Evolutionary conservation across 2,329 filamentous ascomycete genomes (phyloP), one percentile per base, ranked within the genome.

Genomic region (Lasiodiplodia hormozganensis): DNA sequence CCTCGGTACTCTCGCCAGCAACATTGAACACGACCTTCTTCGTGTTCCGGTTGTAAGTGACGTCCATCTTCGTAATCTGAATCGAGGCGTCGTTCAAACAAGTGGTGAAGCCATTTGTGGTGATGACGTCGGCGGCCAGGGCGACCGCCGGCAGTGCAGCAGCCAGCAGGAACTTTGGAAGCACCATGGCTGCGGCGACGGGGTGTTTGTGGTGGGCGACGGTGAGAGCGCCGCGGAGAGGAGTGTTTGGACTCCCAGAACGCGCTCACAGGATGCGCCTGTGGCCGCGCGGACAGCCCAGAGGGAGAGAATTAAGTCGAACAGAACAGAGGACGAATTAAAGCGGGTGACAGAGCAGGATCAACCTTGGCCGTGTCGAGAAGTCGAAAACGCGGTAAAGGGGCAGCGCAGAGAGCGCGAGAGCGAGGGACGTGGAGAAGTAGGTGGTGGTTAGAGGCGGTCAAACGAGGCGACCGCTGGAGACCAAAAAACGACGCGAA

Each of bases 11-110:
- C 69, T 87, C 89, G 70, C 95, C 96, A 40, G 90, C 88, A 25
- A 97, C 87, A 77, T 98, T 89, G 80, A 97, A 98, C 3, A 83
- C 87, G 70, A 98, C 86, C 60, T 86, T 87, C 77, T 92, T 89
- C 70, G 89, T 89, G 69, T 86, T 85, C 72, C 90, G 90, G 83
- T 97, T 88, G 82, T 96, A 98, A 73, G 87, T 83, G 70, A 97
- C 90, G 74, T 95, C 84, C 71, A 96, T 84, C 73, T 86, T 89
- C 72, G 93, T 84, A 66, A 97, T 90, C 70, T 85, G 86, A 74
- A 98, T 89, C 47, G 83, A 81, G 69, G 83, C 75, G 73, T 87
- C 81, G 69, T 84, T 79, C 74, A 86, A 74, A 81, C 96, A 98
- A 71, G 89, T 89, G 75, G 85, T 88, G 82, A 96, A 97, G 69